Evolutionary conservation across 2,329 filamentous ascomycete species (phyloP).

Genomic region (Pseudogymnoascus sp.): DNA sequence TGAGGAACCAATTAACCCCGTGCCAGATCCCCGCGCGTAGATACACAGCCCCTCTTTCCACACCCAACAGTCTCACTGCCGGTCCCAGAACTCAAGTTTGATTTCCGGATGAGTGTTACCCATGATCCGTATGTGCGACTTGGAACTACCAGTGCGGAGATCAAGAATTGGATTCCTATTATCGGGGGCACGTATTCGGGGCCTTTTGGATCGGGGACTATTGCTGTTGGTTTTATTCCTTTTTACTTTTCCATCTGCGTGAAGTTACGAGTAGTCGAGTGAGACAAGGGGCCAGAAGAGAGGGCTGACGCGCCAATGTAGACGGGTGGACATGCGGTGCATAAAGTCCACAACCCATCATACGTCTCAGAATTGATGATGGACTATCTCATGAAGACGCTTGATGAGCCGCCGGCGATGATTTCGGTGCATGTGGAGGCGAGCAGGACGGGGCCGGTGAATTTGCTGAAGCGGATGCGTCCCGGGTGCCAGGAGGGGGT

Average conservation of each 20-base stretch:
- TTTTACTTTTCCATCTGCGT: conserved; percentile 1
- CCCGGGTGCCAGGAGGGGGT: conserved; percentile 21
- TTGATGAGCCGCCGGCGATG: conserved; percentile 37
- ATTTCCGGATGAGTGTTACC: conserved; percentile 42
- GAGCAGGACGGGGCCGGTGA: conserved; percentile 39
- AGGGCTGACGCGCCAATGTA: conserved; percentile 27
- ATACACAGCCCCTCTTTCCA: conserved; percentile 13
- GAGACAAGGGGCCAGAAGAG: conserved; percentile 27
- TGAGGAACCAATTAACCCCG: background rate
- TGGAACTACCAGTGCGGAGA: conserved; percentile 33
- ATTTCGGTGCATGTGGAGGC: conserved; percentile 41
- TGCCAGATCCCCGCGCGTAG: background rate
- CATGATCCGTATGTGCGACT: conserved; percentile 37
- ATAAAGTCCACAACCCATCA: background rate
- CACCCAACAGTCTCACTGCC: conserved; percentile 37
- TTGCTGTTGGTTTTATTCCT: conserved; percentile 26
- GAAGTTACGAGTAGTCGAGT: conserved; percentile 16
- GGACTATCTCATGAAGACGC: conserved; percentile 41
- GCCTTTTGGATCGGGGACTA: conserved; percentile 40
- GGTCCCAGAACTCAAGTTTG: conserved; percentile 38
- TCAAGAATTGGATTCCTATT: conserved; percentile 43
- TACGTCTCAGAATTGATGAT: conserved; percentile 31
- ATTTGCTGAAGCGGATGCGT: conserved; percentile 23
- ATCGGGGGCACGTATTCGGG: conserved; percentile 40
- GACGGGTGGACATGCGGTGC: conserved; percentile 21